Conservation (phyloP, 768 basidiomycete genomes). For the Asterophora lycoperdoides region DNA sequence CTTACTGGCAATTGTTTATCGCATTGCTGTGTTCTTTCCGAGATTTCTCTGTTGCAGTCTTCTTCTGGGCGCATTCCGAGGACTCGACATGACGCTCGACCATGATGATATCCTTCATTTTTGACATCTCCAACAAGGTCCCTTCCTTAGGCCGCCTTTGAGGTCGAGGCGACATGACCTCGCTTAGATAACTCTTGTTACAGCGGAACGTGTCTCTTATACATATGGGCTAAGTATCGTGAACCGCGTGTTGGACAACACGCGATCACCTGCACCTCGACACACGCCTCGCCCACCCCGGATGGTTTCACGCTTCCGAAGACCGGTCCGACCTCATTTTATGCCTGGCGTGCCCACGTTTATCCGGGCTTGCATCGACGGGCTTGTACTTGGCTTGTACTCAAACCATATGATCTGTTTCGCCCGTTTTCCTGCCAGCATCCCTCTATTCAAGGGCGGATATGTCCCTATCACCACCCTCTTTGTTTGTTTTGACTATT, state of each 20-base stretch:
- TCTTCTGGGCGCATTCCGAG: background rate
- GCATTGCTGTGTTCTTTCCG: slow-evolving; percentile 12
- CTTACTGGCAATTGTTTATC: background rate
- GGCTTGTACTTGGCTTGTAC: background rate
- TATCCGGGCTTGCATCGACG: slow-evolving; percentile 1
- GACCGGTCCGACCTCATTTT: background rate
- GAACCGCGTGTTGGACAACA: too few species aligned
- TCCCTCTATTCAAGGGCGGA: slow-evolving; percentile 13
- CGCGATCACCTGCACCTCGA: background rate
- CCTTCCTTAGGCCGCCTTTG: background rate
- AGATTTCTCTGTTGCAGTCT: background rate
- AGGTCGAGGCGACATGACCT: background rate
- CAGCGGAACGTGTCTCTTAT: too few species aligned
- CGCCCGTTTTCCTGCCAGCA: slow-evolving; percentile 1
- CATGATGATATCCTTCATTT: background rate
- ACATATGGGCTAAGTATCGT: too few species aligned
- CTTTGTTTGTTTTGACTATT: background rate
- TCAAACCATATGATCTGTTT: slow-evolving; percentile 1
- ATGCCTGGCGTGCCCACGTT: slow-evolving; percentile 1
- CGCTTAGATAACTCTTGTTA: too few species aligned
- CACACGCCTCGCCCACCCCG: background rate
- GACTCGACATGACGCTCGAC: background rate
- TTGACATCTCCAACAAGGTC: background rate
- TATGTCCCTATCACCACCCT: slow-evolving; percentile 12
- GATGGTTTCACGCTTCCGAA: background rate